A percentile compares a stretch with the other conserved stretches of the same genome.
phyloP scores from a whole-genome alignment of 371 early-diverging fungal species.

The Phascolomyces articulosus region DNA sequence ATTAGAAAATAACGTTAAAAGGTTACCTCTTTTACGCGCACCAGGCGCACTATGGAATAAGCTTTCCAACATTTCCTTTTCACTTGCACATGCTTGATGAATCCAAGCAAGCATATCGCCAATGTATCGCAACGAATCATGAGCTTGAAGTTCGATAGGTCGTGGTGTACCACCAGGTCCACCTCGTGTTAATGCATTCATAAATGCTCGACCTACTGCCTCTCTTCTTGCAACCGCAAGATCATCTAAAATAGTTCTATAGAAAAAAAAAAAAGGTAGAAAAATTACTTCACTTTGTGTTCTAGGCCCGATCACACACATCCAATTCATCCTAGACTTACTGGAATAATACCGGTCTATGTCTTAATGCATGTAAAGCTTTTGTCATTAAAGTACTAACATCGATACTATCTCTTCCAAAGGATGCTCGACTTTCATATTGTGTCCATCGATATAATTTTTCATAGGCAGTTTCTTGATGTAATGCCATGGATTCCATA shows the following conservation, averaged over 20 bases:
- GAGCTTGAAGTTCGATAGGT: conserved; percentile 92
- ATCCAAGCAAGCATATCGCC: conserved; percentile 97
- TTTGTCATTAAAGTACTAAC: conserved; percentile 66
- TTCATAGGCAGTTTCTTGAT: conserved; percentile 78
- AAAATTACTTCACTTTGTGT: too few relatives aligned
- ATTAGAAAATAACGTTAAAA: not conserved
- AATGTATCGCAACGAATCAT: conserved; percentile 87
- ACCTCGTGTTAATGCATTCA: conserved; percentile 84
- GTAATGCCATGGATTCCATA: conserved; percentile 72
- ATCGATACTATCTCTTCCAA: conserved; percentile 77
- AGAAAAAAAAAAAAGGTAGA: not conserved
- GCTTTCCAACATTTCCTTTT: conserved; percentile 85
- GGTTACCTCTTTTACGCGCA: not conserved
- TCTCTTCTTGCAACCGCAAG: conserved; percentile 73
- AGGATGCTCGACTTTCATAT: conserved; percentile 63
- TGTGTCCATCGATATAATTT: conserved; percentile 84
- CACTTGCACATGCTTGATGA: conserved; percentile 89
- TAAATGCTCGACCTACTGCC: conserved; percentile 74
- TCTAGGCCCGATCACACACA: too few relatives aligned
- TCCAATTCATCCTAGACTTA: conserved; percentile 25
- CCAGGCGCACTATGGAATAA: conserved; percentile 47
- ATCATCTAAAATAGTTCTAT: conserved; percentile 73
- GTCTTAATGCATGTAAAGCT: conserved; percentile 72
- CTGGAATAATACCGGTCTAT: conserved; percentile 80
- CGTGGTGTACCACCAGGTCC: conserved; percentile 84